Conservation (phyloP, 2,329 filamentous ascomycete species). For the Botrytis tulipae region DNA sequence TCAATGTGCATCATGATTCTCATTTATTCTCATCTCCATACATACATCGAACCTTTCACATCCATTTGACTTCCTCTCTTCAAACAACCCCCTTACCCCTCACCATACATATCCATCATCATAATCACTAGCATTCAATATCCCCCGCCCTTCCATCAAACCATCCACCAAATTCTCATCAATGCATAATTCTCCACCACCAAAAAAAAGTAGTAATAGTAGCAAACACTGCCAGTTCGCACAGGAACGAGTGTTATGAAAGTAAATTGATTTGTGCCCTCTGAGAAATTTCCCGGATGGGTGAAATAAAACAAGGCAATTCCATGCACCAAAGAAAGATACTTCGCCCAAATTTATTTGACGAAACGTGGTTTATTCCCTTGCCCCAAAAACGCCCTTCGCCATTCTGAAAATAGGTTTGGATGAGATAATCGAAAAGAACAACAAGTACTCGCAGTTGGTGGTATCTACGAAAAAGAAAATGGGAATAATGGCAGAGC, state of each 20-base stretch:
- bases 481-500: conserved; percentile 13
- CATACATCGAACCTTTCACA: not conserved
- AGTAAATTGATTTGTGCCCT: not conserved
- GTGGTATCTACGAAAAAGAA: conserved; percentile 24
- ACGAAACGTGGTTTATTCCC: conserved; percentile 16
- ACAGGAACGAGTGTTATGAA: conserved; percentile 16
- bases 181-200: not conserved
- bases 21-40: conserved; percentile 13
- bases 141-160: not conserved
- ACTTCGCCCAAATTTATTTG: conserved; percentile 11
- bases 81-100: not conserved
- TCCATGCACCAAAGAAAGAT: conserved; percentile 17
- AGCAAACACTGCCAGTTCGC: conserved; percentile 19
- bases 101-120: not conserved
- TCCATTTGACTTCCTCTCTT: not conserved
- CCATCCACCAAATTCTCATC: conserved; percentile 5
- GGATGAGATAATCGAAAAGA: conserved; percentile 20
- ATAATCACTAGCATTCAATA: conserved; percentile 13
- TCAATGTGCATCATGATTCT: conserved; percentile 15
- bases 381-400: conserved; percentile 19
- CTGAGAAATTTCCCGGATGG: not conserved
- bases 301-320: conserved; percentile 13
- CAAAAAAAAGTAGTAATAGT: conserved; percentile 20
- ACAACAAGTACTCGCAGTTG: conserved; percentile 16
- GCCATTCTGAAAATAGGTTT: conserved; percentile 15